A percentile compares a stretch with the other conserved stretches of the same genome.
These are phyloP conservation scores for Nemophila menziesii DNA, from an alignment of 257 asterid species.

Conservation along the genomic window DNA sequence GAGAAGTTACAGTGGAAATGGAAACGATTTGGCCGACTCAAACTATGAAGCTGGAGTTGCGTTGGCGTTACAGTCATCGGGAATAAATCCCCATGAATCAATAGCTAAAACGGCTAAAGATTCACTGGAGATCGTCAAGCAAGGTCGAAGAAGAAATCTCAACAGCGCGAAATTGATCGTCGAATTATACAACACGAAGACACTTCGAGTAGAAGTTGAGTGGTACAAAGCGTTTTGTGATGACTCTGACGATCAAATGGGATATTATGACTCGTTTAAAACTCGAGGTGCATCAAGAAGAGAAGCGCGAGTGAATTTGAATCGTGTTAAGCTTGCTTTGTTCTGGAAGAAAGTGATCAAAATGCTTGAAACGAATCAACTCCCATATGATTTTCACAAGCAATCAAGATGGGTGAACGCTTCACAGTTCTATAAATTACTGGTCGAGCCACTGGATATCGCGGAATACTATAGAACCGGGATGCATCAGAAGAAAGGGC, in stretches of 20 bases:
- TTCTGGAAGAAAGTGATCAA: constrained; percentile 61
- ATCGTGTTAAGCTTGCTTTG: constrained; percentile 35
- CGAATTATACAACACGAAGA: constrained; percentile 39
- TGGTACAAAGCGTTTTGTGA: constrained; percentile 72
- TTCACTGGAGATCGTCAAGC: constrained; percentile 44
- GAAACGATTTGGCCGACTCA: constrained; percentile 28
- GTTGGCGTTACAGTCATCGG: constrained; percentile 54
- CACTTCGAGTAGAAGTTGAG: constrained; percentile 67
- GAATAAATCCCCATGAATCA: constrained; percentile 36
- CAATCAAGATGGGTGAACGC: constrained; percentile 55
- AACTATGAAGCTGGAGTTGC: constrained; percentile 66
- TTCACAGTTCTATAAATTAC: constrained; percentile 58
- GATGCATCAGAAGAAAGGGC: constrained; percentile 60
- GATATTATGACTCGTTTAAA: constrained; percentile 82
- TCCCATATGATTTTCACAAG: constrained; percentile 67
- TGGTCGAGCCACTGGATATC: constrained; percentile 82
- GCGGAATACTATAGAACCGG: constrained; percentile 62
- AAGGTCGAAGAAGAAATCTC: constrained; percentile 54
- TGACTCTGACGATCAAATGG: constrained; percentile 50
- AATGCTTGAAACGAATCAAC: constrained; percentile 58
- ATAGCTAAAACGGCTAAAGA: constrained; percentile 37
- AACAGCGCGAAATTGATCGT: constrained; percentile 67
- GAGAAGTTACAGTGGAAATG: constrained; percentile 26
- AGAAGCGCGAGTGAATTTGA: constrained; percentile 41
- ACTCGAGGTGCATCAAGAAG: constrained; percentile 43